Base-by-base conservation (phyloP, 805 yeast species). In the Candida vaughaniae region DNA sequence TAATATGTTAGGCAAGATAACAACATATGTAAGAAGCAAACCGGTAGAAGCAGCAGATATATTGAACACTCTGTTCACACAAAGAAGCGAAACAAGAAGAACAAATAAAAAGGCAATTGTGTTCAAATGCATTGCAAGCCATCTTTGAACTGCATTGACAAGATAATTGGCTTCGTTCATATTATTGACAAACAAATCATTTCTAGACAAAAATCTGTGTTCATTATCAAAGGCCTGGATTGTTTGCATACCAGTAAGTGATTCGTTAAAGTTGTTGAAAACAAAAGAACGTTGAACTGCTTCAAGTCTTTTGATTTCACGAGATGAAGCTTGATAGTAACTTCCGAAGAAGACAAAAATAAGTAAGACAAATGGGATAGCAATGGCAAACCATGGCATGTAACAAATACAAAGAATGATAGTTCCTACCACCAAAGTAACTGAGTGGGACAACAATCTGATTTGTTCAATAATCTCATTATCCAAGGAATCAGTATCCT, bases 401-500 rank as follows among this genome's bases (percentile, higher is more conserved):
- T 64, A 64, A 33, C 59, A 48, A 18, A 63, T 49, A 48, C 66
- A 61, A 39, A 65, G 50, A n/a, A 64, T 47, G 15, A 64, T 39
- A 16, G 81, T 77, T 39, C 93, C 93, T 33, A 72, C 42, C 34
- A 83, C 76, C 46, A 68, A 72, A 11, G 80, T 61, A 17, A 73
- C 39, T 4, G 82, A 77, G 47, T 69, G 77, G 33, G 82, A 47
- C 31, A 84, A 67, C 58, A 80, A 56, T 47, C 91, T 71, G 25
- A 82, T 46, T 51, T 82, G 85, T 55, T 84, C 88, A 36, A 78
- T 74, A 41, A 87, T 64, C 58, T 84, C 91, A 54, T 85, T 86
- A 53, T 88, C 95, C 55, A 86, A 64, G 6, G 80, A 78, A 55
- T 88, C 95, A 0, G 93, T 83, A 58, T 88, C 96, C 49, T 86